Conservation (phyloP, 2,329 filamentous ascomycete species). For the Monascus ruber region DNA sequence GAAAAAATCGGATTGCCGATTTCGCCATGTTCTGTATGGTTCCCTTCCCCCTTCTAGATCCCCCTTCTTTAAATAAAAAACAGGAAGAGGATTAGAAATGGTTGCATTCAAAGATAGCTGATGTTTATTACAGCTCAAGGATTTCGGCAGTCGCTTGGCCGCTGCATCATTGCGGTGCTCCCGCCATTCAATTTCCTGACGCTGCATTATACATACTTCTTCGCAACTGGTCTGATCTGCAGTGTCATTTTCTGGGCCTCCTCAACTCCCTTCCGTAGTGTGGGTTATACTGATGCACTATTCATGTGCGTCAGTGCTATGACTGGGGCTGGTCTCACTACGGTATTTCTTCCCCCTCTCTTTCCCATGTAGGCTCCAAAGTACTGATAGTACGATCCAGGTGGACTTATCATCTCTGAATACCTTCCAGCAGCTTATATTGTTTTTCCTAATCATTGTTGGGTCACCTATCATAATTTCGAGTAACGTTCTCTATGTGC, state of each 20-base stretch:
- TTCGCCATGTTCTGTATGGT: too few species aligned
- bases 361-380: neutral
- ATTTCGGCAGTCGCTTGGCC: constrained; percentile 11
- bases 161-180: constrained; percentile 14
- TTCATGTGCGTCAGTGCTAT: constrained; percentile 58
- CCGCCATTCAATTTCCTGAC: constrained; percentile 49
- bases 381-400: constrained; percentile 8
- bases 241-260: constrained; percentile 50
- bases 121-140: constrained; percentile 7
- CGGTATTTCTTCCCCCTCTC: constrained; percentile 23
- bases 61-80: too few species aligned
- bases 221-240: constrained; percentile 42
- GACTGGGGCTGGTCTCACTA: constrained; percentile 57
- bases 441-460: constrained; percentile 54
- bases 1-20: too few species aligned
- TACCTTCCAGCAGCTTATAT: constrained; percentile 55
- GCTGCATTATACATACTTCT: constrained; percentile 57
- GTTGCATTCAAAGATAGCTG: too few species aligned
- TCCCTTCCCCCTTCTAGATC: too few species aligned
- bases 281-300: constrained; percentile 53
- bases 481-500: constrained; percentile 50
- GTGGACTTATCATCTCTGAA: constrained; percentile 47
- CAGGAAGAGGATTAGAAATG: too few species aligned
- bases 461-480: constrained; percentile 59
- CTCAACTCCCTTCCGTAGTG: constrained; percentile 39